Base-by-base conservation (phyloP, 1,139 yeast genomes). In the Meyerozyma elateridarum region DNA sequence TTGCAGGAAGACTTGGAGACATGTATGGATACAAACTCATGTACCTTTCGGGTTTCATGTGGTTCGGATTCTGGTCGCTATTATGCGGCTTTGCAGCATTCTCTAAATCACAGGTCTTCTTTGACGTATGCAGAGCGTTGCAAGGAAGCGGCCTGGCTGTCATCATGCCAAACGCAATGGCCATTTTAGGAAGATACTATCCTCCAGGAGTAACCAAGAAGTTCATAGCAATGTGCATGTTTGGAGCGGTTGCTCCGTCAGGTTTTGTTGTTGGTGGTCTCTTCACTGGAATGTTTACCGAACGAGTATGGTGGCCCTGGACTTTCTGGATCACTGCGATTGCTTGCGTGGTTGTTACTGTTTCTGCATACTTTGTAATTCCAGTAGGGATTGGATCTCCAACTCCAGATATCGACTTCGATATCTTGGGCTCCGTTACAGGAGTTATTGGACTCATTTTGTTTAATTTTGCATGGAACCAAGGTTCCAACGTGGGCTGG, bases 1-100 rank as follows among this genome's bases (percentile, higher is more conserved):
- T 73, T 3, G 69, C 79, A 1, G 87, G 87, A 8, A 64, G 79
- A 30, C 46, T 78, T 15, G 85, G 85, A n/a, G 85, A 79, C 47
- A 51, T 76, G 41, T 66, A 61, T 44, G 87, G 85, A 4, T 76
- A 76, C 44, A 76, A 76, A 42, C 48, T 36, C 22, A 43, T 76
- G 36, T 70, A 64, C 43, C 34, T 76, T 1, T 34, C 61, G 5
- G 82, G 84, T 1, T 76, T 62, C 39, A 29, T 51, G 2, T 66
- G 77, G 70, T 56, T 64, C 22, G 58, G 70, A 0, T 27, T 78
- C 1, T 70, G 76, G 67, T 64, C 79, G 4, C 42, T 77, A 27
- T 42, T 75, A 3, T 56, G 67, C 4, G 85, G 85, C 0, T 54
- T 77, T 29, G 48, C 76, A 9, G 61, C 51, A 2, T 76, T 67